Base-by-base conservation (phyloP, 345 rosid genomes). In the Moringa oleifera region DNA sequence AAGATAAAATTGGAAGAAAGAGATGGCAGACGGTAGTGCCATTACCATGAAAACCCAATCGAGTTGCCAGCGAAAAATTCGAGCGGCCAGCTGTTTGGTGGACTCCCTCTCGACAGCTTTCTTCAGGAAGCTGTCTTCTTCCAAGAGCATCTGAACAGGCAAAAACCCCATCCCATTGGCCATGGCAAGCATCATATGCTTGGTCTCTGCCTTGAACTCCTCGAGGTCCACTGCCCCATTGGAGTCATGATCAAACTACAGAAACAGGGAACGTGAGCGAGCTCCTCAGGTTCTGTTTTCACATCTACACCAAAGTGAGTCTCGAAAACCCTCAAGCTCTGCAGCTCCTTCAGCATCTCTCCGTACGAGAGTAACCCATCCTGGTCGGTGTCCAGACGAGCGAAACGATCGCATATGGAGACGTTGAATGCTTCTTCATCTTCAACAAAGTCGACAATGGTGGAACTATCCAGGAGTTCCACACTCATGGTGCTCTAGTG, bases 141-240 rank as follows among this genome's bases (percentile, higher is more conserved):
- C 86, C 11, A 77, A 71, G 33, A 66, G 74, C 85, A 80, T 83
- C 52, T 76, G 80, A 25, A 76, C 61, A 1, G 90, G 78, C 75
- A 77, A 63, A 72, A 79, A 79, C 12, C 85, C 81, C 41, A 83
- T 37, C 18, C 79, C 88, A 18, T 47, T 67, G 10, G 84, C 83
- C 79, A 81, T 75, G 18, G 82, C 82, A 16, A 78, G 65, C 85
- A 33, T 33, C 37, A 33, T 33, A 33, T 33, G 6, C 37, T 33
- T 33, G 37, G 72, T 81, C 78, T 81, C 82, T 9, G 64, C 58
- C 79, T 61, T 76, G 63, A 76, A 78, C 82, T 82, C 85, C 37
- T 79, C 74, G 50, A 75, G 50, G 66, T 80, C 82, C 21, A 71
- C 70, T 1, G 37, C 11, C 37, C 37, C 37, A 33, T 33, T 33